Evolutionary conservation across 129 eudicot species (phyloP), one percentile per base, ranked within the genome.

Genomic region (Artemisia tridentata): DNA sequence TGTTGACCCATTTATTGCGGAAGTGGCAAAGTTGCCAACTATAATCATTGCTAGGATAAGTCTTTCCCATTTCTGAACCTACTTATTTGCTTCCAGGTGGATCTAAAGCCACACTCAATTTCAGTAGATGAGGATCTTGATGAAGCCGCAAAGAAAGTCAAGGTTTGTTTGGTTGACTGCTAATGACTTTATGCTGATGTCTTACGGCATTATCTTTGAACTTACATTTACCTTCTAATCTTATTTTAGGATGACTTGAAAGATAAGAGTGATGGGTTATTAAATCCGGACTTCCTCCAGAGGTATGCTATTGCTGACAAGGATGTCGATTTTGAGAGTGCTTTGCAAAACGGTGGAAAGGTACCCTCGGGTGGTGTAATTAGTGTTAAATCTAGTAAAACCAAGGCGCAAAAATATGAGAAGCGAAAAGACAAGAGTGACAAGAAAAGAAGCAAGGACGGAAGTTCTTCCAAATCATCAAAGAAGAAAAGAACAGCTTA

Each of bases 81-180:
- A 18, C 1, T 12, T 51, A 15, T 55, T 59, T 25, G 55, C 12
- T 50, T 61, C 6, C 78, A 91, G 98, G 75, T 91, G 69, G 75
- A 64, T 14, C 49, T 92, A 81, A 72, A 83, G 78, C 95, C 98
- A 52, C 98, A 86, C 68, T 71, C 78, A 0, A 70, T 86, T 5
- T 79, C 98, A 11, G 64, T 89, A 76, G 98, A 89, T 10, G 95
- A 92, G 69, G 98, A 89, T 78, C 89, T 92, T 19, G 79, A 89
- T 25, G 88, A 84, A 57, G 99, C 91, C 23, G 99, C 99, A 43
- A 82, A 80, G 52, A 71, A 90, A 88, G 97, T 88, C 65, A 72
- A 86, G 99, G 99, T 91, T 74, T 50, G 80, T 68, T 60, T 34
- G 48, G 21, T 74, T 49, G 25, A 23, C 41, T 34, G 31, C 18